Evolutionary conservation across 768 basidiomycete species (phyloP).

Genomic region (Chalciporus chontae): DNA sequence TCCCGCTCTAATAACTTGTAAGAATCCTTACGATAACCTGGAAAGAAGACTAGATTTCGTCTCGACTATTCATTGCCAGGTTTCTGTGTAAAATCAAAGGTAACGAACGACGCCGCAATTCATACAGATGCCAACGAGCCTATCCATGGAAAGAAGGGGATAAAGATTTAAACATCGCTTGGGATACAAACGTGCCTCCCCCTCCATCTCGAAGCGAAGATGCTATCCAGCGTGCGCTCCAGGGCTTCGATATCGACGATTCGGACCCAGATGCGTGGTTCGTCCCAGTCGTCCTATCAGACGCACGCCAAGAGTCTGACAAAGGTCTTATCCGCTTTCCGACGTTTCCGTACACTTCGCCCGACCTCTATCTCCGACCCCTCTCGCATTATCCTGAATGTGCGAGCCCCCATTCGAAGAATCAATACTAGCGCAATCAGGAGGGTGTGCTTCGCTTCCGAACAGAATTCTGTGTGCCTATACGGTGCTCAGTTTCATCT

Average conservation of each 20-base stretch:
- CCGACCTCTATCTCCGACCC: slow-evolving; percentile 13
- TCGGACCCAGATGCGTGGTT: slow-evolving; percentile 46
- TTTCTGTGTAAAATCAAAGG: slow-evolving; percentile 66
- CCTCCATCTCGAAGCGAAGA: slow-evolving; percentile 62
- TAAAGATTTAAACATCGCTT: slow-evolving; percentile 73
- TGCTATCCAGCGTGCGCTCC: slow-evolving; percentile 55
- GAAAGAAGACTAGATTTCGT: too few relatives aligned
- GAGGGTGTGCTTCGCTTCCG: too few relatives aligned
- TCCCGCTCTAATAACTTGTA: too few relatives aligned
- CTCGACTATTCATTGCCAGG: slow-evolving; percentile 42
- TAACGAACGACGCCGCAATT: slow-evolving; percentile 37
- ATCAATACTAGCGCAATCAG: too few relatives aligned
- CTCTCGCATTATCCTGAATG: not conserved
- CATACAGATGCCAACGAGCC: slow-evolving; percentile 12
- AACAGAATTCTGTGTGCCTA: too few relatives aligned
- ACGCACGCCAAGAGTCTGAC: slow-evolving; percentile 58
- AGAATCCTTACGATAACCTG: too few relatives aligned
- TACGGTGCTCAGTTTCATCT: too few relatives aligned
- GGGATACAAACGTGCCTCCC: slow-evolving; percentile 63
- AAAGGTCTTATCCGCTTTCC: slow-evolving; percentile 46
- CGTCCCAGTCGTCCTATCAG: slow-evolving; percentile 71
- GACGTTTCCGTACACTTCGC: slow-evolving; percentile 1
- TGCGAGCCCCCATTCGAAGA: too few relatives aligned
- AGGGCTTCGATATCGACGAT: slow-evolving; percentile 42
- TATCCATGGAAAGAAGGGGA: slow-evolving; percentile 38